Base-by-base conservation (phyloP, 257 asterid species). In the Hygrophila difformis region DNA sequence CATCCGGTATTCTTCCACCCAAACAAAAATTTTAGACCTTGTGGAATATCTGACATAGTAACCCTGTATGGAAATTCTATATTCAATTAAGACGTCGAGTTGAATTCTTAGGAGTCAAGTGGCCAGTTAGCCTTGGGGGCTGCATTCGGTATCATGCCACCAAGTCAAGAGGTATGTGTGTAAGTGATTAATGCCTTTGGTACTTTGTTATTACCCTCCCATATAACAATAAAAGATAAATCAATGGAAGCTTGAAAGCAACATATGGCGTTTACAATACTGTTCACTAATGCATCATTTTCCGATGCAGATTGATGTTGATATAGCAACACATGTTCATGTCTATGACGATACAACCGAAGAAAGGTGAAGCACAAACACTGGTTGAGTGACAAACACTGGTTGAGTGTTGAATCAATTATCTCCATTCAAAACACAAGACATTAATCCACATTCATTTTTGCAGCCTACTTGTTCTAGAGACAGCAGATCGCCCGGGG, bases 401-500 rank as follows among this genome's bases (percentile, higher is more conserved):
- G n/a, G n/a, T n/a, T n/a, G n/a, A n/a, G n/a, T n/a, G n/a, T n/a
- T n/a, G n/a, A n/a, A n/a, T n/a, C n/a, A n/a, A n/a, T 8, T 26
- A 5, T 26, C 8, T 26, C 31, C 31, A 0, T 26, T 26, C 31
- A 4, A 38, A 35, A 36, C 12, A 4, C 12, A 10, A 33, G 10
- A 33, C 12, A 4, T 13, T 23, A 2, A 35, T 19, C 36, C 37
- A 39, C 39, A 49, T 44, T 51, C 31, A 26, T 26, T 5, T 0
- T 53, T 68, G 77, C 96, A 91, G 98, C 74, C 75, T 82, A 73
- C 93, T 91, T 19, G 45, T 3, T 12, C 80, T 89, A 34, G 98
- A 91, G 72, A 56, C 98, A 22, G 93, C 84, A 1, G 98, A 91
- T 47, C 87, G 93, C 12, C 94, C 96, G 12, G 98, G 96, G 36